A percentile compares a stretch with the other conserved stretches of the same genome.
Conservation (phyloP, 2,329 filamentous ascomycete species). For the Cordyceps fumosorosea region DNA sequence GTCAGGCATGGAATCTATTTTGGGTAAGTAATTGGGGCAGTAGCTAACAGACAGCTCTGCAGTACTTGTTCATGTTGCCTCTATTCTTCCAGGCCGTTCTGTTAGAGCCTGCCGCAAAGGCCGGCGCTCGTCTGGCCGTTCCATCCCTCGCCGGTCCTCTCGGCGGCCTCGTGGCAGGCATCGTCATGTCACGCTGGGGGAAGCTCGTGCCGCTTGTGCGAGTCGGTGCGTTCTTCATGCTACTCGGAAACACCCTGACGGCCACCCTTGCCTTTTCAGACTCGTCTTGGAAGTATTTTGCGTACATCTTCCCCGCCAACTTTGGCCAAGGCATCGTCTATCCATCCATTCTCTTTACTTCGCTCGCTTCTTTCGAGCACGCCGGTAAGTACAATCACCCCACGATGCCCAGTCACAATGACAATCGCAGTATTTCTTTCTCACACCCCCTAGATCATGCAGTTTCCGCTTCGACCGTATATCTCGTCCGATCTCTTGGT, state of each 20-base stretch:
- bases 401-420: not conserved
- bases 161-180: conserved; percentile 49
- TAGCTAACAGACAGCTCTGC: not conserved
- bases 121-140: conserved; percentile 57
- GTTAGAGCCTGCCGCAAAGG: conserved; percentile 55
- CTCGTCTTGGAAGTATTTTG: conserved; percentile 46
- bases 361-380: conserved; percentile 56
- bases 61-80: conserved; percentile 63
- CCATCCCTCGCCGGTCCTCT: conserved; percentile 54
- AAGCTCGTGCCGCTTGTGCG: conserved; percentile 46
- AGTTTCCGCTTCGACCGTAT: conserved; percentile 55
- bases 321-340: conserved; percentile 55
- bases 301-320: conserved; percentile 52
- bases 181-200: conserved; percentile 52
- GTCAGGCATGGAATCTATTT: conserved; percentile 25
- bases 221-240: conserved; percentile 43
- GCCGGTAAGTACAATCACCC: conserved; percentile 34
- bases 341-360: conserved; percentile 53
- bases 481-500: conserved; percentile 56
- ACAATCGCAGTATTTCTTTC: not conserved
- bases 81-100: conserved; percentile 65
- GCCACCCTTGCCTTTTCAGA: conserved; percentile 43
- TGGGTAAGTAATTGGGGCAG: too few species aligned
- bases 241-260: conserved; percentile 47
- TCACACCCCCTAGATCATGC: conserved; percentile 44